A percentile compares a stretch with the other conserved stretches of the same genome.
phyloP scores from a whole-genome alignment of 345 rosid species.

The Triadica sebifera region DNA sequence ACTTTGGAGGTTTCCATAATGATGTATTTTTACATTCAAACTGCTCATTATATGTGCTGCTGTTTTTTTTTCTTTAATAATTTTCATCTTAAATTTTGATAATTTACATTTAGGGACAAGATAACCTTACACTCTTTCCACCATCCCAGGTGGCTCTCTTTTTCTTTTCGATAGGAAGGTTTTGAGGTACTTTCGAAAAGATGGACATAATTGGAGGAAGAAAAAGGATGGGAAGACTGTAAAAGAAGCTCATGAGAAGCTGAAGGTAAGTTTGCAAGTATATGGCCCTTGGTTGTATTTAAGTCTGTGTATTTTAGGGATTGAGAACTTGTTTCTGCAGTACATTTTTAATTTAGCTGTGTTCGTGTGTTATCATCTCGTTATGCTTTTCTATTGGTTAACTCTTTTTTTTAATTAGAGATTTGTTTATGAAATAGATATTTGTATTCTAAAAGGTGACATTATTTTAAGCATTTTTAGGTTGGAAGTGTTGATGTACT shows the following conservation, averaged over 20 bases:
- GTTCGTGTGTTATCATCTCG: neutral
- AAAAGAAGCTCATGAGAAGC: constrained; percentile 91
- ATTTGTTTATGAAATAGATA: neutral
- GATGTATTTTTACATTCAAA: neutral
- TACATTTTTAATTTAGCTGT: neutral
- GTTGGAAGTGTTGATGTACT: constrained; percentile 90
- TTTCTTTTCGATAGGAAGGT: constrained; percentile 49
- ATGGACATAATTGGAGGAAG: constrained; percentile 36
- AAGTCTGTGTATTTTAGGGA: neutral
- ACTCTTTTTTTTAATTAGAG: neutral
- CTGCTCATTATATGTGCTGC: neutral
- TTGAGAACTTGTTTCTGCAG: neutral
- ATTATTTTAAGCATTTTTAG: constrained; percentile 43
- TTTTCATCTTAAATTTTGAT: neutral
- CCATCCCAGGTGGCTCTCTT: constrained; percentile 79
- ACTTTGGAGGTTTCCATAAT: neutral
- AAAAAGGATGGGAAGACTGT: constrained; percentile 48
- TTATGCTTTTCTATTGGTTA: neutral
- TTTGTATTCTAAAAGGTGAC: constrained; percentile 17
- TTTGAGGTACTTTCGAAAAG: constrained; percentile 31
- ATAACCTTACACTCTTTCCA: constrained; percentile 15
- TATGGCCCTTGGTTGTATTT: neutral
- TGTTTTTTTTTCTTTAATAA: neutral
- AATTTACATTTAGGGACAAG: neutral
- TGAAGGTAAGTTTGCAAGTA: constrained; percentile 44